These are phyloP conservation scores for Xylaria sp. DNA, from an alignment of 2,329 filamentous ascomycete genomes.

Conservation along the genomic window DNA sequence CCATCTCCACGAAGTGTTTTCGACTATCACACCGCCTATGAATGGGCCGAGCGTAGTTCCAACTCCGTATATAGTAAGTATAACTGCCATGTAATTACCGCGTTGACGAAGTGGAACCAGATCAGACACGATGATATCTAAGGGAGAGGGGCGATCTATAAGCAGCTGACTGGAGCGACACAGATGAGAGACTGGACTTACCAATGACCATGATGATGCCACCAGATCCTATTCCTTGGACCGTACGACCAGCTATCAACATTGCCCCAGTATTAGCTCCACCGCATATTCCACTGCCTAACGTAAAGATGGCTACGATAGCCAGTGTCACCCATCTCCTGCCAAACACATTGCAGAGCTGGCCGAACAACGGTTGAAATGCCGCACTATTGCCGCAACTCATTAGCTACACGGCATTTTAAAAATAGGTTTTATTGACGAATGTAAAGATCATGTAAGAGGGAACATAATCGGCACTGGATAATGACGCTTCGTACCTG, in stretches of 20 bases:
- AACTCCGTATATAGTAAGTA: neutral
- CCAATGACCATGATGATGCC: conserved; percentile 6
- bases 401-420: no score
- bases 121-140: neutral
- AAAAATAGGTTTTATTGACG: no score
- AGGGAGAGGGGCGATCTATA: no score
- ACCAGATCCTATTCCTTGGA: conserved; percentile 3
- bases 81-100: neutral
- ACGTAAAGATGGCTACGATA: neutral
- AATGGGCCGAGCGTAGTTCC: neutral
- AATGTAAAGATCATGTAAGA: no score
- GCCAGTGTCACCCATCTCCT: neutral
- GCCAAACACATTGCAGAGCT: conserved; percentile 50
- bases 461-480: no score
- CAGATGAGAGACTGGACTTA: no score
- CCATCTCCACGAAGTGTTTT: conserved; percentile 10
- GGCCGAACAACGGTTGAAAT: conserved; percentile 43
- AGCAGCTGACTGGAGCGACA: no score
- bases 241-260: conserved; percentile 9
- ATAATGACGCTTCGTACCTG: no score
- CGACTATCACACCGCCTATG: neutral
- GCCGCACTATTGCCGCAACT: no score
- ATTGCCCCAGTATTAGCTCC: neutral
- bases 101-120: neutral
- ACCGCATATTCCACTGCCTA: conserved; percentile 22